Conservation (phyloP, 768 basidiomycete genomes). For the Lepiota subincarnata region DNA sequence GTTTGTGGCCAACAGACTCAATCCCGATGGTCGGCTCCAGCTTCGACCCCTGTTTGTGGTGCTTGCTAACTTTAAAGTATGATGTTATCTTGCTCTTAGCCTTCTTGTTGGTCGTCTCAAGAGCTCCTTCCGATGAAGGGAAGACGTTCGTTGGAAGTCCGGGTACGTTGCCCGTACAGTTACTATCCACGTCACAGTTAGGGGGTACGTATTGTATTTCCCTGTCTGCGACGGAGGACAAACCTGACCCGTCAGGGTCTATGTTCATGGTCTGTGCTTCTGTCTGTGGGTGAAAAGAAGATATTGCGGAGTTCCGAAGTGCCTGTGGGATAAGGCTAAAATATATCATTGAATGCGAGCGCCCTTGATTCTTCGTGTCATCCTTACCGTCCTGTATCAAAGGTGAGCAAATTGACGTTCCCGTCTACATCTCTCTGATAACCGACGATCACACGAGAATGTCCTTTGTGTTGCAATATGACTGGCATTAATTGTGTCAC, state of each 20-base stretch:
- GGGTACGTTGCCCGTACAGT: too few species aligned
- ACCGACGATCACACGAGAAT: conserved; percentile 85
- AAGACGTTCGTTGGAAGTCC: too few species aligned
- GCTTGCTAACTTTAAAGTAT: neutral
- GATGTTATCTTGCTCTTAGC: neutral
- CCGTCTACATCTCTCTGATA: conserved; percentile 66
- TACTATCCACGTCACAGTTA: too few species aligned
- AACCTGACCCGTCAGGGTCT: neutral
- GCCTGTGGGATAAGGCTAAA: conserved; percentile 6
- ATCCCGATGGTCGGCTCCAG: too few species aligned
- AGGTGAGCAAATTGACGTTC: conserved; percentile 59
- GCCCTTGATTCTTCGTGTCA: neutral
- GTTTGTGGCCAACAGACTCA: neutral
- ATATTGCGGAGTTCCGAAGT: conserved; percentile 7
- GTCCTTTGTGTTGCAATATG: conserved; percentile 78
- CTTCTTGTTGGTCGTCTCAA: neutral
- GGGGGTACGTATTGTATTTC: too few species aligned
- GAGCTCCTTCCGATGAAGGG: too few species aligned
- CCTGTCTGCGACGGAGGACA: neutral
- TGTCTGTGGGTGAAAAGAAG: neutral
- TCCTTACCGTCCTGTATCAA: conserved; percentile 71
- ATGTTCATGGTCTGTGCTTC: neutral
- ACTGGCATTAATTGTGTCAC: conserved; percentile 71
- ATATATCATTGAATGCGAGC: neutral
- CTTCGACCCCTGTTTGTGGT: neutral